Evolutionary conservation across 331 rosid genomes (phyloP), one percentile per base, ranked within the genome.

Genomic region (Pyracantha coccinea): DNA sequence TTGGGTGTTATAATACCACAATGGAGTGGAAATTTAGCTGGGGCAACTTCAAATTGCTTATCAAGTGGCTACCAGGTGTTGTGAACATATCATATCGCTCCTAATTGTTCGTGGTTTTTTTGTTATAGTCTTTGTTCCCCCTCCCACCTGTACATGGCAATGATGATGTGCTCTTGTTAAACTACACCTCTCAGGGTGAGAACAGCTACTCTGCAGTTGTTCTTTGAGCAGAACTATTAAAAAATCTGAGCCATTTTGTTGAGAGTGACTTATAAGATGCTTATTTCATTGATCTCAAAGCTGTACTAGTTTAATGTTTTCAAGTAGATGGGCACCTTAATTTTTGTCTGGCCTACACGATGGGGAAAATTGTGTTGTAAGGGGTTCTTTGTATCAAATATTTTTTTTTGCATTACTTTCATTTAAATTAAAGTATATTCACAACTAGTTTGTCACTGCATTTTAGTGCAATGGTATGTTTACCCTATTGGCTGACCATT

Each of bases 131-230:
- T 66, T 53, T 28, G 24, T 66, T 50, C 33, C 27, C 32, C 53
- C 15, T 7, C 57, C 8, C 59, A 3, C 35, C 75, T 33, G 8
- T 8, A 75, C 19, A 33, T 67, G 60, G 50, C 60, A 3, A 25
- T 54, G 73, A 75, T 75, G 79, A 23, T 66, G 17, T 67, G 21
- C 74, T 54, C 13, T 58, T 72, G 25, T 60, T 16, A 62, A 4
- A 27, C n/a, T 55, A 67, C 79, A 76, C 74, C 74, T 38, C 74
- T 76, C 74, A 76, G 29, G 55, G 15, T 67, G 79, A 66, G 79
- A 75, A 55, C 44, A 27, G 57, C 58, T 66, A 17, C 67, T 24
- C 5, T 66, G 72, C 14, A 35, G 79, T 38, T 66, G 55, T 65
- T 38, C 74, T 16, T 63, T 75, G 72, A 50, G 53, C n/a, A 5